Evolutionary conservation across 2,329 filamentous ascomycete species (phyloP).

Genomic region (Sclerotinia borealis): DNA sequence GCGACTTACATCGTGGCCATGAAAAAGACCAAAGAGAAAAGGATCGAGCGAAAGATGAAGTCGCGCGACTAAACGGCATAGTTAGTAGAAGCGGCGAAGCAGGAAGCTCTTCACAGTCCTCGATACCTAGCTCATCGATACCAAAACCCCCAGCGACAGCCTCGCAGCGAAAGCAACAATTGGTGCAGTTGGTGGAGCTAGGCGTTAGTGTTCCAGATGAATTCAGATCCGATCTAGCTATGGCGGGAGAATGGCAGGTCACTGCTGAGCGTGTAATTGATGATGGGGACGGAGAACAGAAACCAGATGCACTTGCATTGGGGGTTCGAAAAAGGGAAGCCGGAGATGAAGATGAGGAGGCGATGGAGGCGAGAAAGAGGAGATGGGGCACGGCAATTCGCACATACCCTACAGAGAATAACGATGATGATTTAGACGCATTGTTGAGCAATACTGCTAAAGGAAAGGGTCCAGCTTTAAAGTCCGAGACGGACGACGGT

Average conservation of each 20-base stretch:
- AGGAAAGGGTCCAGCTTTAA: slow-evolving; percentile 22
- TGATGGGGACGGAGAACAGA: slow-evolving; percentile 40
- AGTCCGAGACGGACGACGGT: slow-evolving; percentile 21
- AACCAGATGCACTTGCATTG: slow-evolving; percentile 38
- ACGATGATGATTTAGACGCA: slow-evolving; percentile 37
- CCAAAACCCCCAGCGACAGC: slow-evolving; percentile 38
- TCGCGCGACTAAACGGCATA: slow-evolving; percentile 77
- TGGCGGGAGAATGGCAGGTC: slow-evolving; percentile 83
- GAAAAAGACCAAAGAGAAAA: slow-evolving; percentile 77
- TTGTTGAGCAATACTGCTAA: slow-evolving; percentile 29
- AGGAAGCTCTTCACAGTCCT: slow-evolving; percentile 23
- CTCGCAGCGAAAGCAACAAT: slow-evolving; percentile 72
- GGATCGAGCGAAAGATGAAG: slow-evolving; percentile 74
- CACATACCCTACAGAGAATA: slow-evolving; percentile 31
- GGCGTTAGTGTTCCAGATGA: slow-evolving; percentile 79
- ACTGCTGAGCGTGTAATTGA: slow-evolving; percentile 36
- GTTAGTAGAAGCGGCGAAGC: slow-evolving; percentile 42
- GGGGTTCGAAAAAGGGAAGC: slow-evolving; percentile 58
- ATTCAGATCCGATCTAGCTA: slow-evolving; percentile 72
- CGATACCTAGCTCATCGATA: slow-evolving; percentile 25
- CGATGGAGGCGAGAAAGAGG: slow-evolving; percentile 53
- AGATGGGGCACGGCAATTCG: slow-evolving; percentile 34
- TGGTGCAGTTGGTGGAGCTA: slow-evolving; percentile 81
- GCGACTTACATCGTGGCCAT: slow-evolving; percentile 79
- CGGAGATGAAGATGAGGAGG: slow-evolving; percentile 56